phyloP scores from a whole-genome alignment of 768 basidiomycete genomes.

The Auricularia heimuer region DNA sequence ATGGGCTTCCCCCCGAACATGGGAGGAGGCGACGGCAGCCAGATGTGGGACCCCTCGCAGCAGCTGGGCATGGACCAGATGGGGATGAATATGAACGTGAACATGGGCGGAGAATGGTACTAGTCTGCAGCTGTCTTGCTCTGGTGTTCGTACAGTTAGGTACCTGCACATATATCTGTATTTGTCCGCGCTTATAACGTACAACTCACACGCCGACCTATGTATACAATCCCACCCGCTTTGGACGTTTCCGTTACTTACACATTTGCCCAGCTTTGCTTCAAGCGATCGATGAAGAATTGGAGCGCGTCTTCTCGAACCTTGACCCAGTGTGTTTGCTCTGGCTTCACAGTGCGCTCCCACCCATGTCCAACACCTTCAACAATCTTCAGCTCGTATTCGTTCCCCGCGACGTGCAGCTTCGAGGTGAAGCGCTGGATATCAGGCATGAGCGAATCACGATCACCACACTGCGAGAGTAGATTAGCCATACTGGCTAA shows the following conservation, averaged over 20 bases:
- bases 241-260: too few species aligned
- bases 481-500: too few species aligned
- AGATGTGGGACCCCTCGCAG: conserved; percentile 1
- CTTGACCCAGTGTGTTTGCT: neutral
- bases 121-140: neutral
- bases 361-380: neutral
- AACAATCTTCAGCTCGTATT: neutral
- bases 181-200: too few species aligned
- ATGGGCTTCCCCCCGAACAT: conserved; percentile 10
- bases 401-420: neutral
- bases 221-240: too few species aligned
- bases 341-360: neutral
- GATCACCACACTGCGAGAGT: neutral
- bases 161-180: too few species aligned
- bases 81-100: conserved; percentile 13
- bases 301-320: neutral
- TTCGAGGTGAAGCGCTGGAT: neutral
- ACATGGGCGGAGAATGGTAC: neutral
- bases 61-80: conserved; percentile 6
- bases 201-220: too few species aligned
- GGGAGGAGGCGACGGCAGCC: neutral
- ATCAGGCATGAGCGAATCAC: neutral
- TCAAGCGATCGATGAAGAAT: neutral
- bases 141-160: neutral
- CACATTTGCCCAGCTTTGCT: neutral